These are phyloP conservation scores for Stemphylium lycopersici DNA, from an alignment of 2,329 filamentous ascomycete genomes.

Conservation along the genomic window DNA sequence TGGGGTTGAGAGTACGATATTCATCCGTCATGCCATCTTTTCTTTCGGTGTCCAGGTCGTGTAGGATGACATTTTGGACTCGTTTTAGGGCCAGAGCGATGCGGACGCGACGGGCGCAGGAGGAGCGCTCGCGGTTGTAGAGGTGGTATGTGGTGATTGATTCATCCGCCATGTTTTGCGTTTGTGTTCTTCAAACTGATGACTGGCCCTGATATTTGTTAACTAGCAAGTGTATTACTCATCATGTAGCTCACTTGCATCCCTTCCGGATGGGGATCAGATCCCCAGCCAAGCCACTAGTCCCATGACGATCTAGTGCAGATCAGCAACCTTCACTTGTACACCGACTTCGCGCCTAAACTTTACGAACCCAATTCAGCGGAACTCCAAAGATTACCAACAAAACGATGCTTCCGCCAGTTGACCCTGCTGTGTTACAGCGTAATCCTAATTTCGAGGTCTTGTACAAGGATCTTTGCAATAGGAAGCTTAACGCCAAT, in stretches of 20 bases:
- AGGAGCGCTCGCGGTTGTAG: conserved; percentile 68
- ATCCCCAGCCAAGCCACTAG: conserved; percentile 13
- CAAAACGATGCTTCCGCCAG: conserved; percentile 50
- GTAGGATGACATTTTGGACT: conserved; percentile 51
- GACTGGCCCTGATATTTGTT: too few species aligned
- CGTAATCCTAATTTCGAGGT: conserved; percentile 54
- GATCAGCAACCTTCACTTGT: conserved; percentile 1
- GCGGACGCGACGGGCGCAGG: conserved; percentile 66
- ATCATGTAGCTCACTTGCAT: too few species aligned
- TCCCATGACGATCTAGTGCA: neutral
- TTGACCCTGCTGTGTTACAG: conserved; percentile 45
- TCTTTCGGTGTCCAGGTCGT: conserved; percentile 59
- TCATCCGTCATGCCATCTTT: conserved; percentile 55
- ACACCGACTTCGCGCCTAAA: neutral
- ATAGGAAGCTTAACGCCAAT: conserved; percentile 52
- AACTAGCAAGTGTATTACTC: too few species aligned
- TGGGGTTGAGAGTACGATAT: conserved; percentile 63
- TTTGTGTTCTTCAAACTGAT: too few species aligned
- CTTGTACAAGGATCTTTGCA: conserved; percentile 53
- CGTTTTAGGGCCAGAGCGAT: conserved; percentile 64
- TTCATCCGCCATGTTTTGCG: neutral
- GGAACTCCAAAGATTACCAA: neutral
- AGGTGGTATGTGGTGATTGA: conserved; percentile 44
- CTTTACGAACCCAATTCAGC: neutral
- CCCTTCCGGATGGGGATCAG: too few species aligned